These are phyloP conservation scores for Amylocystis lapponica DNA, from an alignment of 768 basidiomycete species.

Conservation along the genomic window DNA sequence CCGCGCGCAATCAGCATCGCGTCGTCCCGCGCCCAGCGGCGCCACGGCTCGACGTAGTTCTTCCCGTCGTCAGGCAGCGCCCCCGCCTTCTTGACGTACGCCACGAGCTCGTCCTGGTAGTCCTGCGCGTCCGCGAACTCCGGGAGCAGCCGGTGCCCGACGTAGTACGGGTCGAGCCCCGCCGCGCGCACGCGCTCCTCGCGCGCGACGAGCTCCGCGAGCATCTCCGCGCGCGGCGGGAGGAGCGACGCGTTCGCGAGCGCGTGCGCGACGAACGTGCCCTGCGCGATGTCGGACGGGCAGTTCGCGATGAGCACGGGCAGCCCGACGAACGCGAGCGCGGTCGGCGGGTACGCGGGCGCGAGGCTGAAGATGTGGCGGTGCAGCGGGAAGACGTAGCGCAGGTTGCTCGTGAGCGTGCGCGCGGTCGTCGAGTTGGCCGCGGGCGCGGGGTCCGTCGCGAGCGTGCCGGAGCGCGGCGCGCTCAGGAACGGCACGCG, in stretches of 20 bases:
- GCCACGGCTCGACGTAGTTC: constrained; percentile 47
- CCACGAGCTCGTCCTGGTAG: constrained; percentile 29
- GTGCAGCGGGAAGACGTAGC: constrained; percentile 52
- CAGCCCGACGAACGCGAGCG: constrained; percentile 51
- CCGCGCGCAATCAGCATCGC: constrained; percentile 30
- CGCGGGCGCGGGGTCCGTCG: constrained; percentile 12
- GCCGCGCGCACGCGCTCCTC: constrained; percentile 35
- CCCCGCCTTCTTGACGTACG: constrained; percentile 21
- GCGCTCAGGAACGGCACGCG: constrained; percentile 42
- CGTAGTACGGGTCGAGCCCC: constrained; percentile 43
- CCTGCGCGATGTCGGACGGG: constrained; percentile 45
- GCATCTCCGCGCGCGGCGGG: constrained; percentile 32
- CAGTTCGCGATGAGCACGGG: constrained; percentile 43
- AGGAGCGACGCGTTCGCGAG: constrained; percentile 39
- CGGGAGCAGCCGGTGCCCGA: constrained; percentile 41
- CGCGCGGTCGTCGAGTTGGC: constrained; percentile 18
- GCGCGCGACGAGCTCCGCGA: constrained; percentile 33
- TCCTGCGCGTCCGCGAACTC: constrained; percentile 20
- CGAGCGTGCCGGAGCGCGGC: constrained; percentile 14
- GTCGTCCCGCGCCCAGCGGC: constrained; percentile 31
- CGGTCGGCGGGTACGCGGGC: constrained; percentile 40
- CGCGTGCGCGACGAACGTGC: constrained; percentile 39
- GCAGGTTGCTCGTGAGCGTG: constrained; percentile 41
- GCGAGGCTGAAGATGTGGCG: constrained; percentile 48
- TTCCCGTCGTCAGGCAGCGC: constrained; percentile 35